phyloP scores from a whole-genome alignment of 2,329 filamentous ascomycete species.

The Apiospora rasikravindrae region DNA sequence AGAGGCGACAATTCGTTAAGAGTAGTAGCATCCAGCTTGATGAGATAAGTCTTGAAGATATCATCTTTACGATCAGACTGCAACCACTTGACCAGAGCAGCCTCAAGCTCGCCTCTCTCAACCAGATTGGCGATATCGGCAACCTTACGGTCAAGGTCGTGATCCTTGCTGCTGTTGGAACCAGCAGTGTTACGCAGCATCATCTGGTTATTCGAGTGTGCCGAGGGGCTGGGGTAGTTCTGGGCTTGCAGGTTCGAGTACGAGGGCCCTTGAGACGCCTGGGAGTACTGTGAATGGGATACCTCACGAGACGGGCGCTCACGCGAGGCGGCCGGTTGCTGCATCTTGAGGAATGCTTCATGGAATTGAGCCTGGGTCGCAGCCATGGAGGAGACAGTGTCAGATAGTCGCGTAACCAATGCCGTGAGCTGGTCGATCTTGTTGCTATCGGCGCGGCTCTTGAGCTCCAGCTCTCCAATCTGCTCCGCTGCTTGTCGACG shows the following conservation, averaged over 20 bases:
- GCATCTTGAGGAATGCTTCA: slow-evolving; percentile 64
- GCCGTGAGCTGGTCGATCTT: slow-evolving; percentile 78
- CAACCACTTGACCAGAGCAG: slow-evolving; percentile 70
- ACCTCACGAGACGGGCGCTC: slow-evolving; percentile 39
- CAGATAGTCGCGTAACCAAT: slow-evolving; percentile 69
- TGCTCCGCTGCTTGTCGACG: slow-evolving; percentile 64
- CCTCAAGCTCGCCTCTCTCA: slow-evolving; percentile 63
- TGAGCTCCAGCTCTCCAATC: slow-evolving; percentile 55
- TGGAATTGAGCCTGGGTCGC: slow-evolving; percentile 72
- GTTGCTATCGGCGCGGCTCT: slow-evolving; percentile 57
- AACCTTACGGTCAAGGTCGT: slow-evolving; percentile 61
- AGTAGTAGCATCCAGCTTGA: slow-evolving; percentile 56
- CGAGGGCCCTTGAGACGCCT: slow-evolving; percentile 32
- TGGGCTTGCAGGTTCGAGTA: slow-evolving; percentile 33
- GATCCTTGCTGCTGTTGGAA: slow-evolving; percentile 44
- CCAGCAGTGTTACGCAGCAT: slow-evolving; percentile 47
- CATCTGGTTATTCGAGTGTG: slow-evolving; percentile 42
- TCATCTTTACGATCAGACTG: slow-evolving; percentile 67
- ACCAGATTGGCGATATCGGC: slow-evolving; percentile 67
- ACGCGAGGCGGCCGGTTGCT: slow-evolving; percentile 52
- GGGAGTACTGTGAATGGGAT: slow-evolving; percentile 23
- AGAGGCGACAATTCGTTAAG: slow-evolving; percentile 64
- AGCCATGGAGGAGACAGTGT: slow-evolving; percentile 74
- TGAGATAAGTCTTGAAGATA: slow-evolving; percentile 63
- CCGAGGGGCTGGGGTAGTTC: slow-evolving; percentile 33